These are phyloP conservation scores for Chrysosporium keratinophilum DNA, from an alignment of 2,329 filamentous ascomycete species.

Conservation along the genomic window DNA sequence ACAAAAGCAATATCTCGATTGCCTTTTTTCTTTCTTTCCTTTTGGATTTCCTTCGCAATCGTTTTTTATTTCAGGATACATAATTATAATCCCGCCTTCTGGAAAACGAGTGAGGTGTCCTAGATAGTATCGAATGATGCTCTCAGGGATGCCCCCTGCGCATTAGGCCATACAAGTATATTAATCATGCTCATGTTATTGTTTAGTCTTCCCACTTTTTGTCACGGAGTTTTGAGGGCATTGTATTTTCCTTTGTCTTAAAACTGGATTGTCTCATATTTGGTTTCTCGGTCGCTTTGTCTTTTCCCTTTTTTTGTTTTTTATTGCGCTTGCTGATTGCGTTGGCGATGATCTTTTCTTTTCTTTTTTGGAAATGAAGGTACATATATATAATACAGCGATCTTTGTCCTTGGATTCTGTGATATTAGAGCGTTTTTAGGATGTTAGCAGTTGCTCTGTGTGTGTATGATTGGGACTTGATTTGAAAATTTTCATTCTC, in stretches of 20 bases:
- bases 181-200: not conserved
- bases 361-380: too few species aligned
- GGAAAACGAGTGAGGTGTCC: not conserved
- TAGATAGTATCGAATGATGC: not conserved
- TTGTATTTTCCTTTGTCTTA: not conserved
- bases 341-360: too few species aligned
- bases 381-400: too few species aligned
- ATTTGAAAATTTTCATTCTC: too few species aligned
- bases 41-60: not conserved
- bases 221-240: not conserved
- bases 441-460: too few species aligned
- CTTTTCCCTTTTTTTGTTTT: not conserved
- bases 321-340: too few species aligned
- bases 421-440: too few species aligned
- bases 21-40: not conserved
- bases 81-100: constrained; percentile 2
- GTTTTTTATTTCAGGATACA: not conserved
- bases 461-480: too few species aligned
- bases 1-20: constrained; percentile 3
- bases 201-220: not conserved
- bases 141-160: not conserved
- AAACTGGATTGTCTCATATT: not conserved
- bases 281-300: not conserved
- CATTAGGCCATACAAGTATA: not conserved
- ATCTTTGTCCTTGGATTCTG: too few species aligned